Base-by-base conservation (phyloP, 495 filamentous ascomycete genomes). In the Aspergillus conjunctus region DNA sequence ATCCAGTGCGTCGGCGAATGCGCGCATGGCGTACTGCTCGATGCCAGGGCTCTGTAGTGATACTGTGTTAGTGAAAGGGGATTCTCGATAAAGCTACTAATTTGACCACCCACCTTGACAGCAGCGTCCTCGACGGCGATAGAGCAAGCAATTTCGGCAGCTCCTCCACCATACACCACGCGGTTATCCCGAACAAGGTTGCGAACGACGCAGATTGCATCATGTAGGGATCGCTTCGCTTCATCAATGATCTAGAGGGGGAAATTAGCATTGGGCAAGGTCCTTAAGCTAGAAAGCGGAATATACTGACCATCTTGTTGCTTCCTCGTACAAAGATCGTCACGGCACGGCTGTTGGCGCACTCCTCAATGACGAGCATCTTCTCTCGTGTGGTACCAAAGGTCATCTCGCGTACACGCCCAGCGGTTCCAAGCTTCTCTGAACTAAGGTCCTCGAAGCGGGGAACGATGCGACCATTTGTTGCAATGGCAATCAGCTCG, bases 301-400 rank as follows among this genome's bases (percentile, higher is more conserved):
- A 49, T 45, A 48, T 61, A 73, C 81, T 69, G 70, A 93, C 91
- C 94, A 99, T 99, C 83, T 98, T 99, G 83, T 99, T 99, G 81
- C 92, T 96, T 65, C 94, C 94, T 72, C 94, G 81, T 49, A 99
- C 88, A 71, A 99, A 99, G 45, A 94, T 85, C 0, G 94, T 99
- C 49, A 98, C 94, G 31, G 94, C 94, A 60, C 94, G 84, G 51
- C 91, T 96, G 80, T 99, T 98, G 71, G 95, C 94, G 69, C 94
- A 98, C 77, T 98, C 94, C 75, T 99, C 94, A 68, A 99, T 98
- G 54, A 99, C 90, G 59, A 99, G 84, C 94, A 99, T 99, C 84
- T 97, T 97, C 74, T 99, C 94, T 69, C 94, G 84, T 30, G 95
- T 98, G 5, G 94, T 99, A 65, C 94, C 94, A 68, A 99, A 99